Percentiles rank a stretch among this genome's conserved stretches.
Conservation (phyloP, 163 green algal genomes). For the Chlorella variabilis region DNA sequence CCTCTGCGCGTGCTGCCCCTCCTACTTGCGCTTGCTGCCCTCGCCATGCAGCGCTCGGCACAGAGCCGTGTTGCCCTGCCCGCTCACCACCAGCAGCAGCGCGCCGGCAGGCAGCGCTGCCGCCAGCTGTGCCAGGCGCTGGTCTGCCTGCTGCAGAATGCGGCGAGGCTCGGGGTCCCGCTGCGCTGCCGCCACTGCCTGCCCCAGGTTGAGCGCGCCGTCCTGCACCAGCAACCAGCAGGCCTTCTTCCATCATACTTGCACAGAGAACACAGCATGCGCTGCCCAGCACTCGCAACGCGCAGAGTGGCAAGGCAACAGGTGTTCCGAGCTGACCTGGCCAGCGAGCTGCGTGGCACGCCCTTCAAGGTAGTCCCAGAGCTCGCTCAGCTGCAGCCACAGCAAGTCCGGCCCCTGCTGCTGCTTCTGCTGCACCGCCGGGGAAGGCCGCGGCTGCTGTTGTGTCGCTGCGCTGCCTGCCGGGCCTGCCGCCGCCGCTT, state of each 20-base stretch:
- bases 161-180: neutral
- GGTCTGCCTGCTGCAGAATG: slow-evolving; percentile 1
- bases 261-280: too few relatives aligned
- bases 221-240: neutral
- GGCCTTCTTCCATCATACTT: too few relatives aligned
- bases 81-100: slow-evolving; percentile 25
- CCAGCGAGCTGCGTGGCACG: neutral
- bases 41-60: slow-evolving; percentile 12
- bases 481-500: neutral
- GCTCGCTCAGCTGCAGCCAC: slow-evolving; percentile 3
- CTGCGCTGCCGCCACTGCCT: neutral
- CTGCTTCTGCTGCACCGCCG: neutral
- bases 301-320: neutral
- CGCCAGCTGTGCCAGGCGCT: neutral
- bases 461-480: neutral
- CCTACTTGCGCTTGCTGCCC: neutral
- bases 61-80: slow-evolving; percentile 27
- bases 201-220: neutral
- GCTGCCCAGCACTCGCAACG: neutral
- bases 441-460: neutral
- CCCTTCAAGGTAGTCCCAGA: slow-evolving; percentile 4
- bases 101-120: neutral
- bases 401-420: slow-evolving; percentile 10
- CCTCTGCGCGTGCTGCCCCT: neutral
- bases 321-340: neutral